These are phyloP conservation scores for Sclerospora graminicola DNA, from an alignment of 352 stramenopile species.

Conservation along the genomic window DNA sequence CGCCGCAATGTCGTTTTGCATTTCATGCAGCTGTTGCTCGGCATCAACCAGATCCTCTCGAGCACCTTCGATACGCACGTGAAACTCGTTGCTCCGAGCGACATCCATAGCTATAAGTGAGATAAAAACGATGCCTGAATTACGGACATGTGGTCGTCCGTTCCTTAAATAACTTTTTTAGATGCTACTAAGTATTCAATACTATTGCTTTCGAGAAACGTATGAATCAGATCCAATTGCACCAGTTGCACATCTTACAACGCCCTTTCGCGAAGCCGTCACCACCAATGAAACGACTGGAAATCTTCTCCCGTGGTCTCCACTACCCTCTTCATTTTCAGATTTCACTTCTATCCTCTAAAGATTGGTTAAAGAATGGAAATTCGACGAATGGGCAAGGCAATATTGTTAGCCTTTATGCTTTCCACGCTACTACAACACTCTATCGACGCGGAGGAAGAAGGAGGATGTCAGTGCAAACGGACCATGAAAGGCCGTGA, in stretches of 20 bases:
- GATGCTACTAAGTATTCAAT: neutral
- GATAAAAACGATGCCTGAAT: neutral
- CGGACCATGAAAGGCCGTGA: conserved; percentile 70
- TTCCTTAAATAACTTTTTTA: neutral
- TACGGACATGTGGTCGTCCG: no score
- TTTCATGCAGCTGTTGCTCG: conserved; percentile 28
- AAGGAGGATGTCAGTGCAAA: conserved; percentile 37
- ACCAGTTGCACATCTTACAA: conserved; percentile 8
- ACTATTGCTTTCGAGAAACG: no score
- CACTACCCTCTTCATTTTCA: neutral
- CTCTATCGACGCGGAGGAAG: neutral
- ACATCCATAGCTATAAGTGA: conserved; percentile 15
- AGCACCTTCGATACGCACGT: conserved; percentile 29
- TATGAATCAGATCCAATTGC: neutral
- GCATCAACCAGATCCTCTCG: conserved; percentile 26
- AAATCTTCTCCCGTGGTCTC: conserved; percentile 7
- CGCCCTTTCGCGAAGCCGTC: conserved; percentile 6
- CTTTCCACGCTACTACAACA: conserved; percentile 10
- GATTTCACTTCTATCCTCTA: no score
- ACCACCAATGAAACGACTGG: conserved; percentile 14
- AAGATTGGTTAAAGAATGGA: no score
- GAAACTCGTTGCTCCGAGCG: conserved; percentile 21
- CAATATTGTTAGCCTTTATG: conserved; percentile 6
- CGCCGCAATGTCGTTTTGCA: conserved; percentile 22
- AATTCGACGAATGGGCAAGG: conserved; percentile 7